Conservation (phyloP, 441 rosid genomes). For the Metrosideros polymorpha region DNA sequence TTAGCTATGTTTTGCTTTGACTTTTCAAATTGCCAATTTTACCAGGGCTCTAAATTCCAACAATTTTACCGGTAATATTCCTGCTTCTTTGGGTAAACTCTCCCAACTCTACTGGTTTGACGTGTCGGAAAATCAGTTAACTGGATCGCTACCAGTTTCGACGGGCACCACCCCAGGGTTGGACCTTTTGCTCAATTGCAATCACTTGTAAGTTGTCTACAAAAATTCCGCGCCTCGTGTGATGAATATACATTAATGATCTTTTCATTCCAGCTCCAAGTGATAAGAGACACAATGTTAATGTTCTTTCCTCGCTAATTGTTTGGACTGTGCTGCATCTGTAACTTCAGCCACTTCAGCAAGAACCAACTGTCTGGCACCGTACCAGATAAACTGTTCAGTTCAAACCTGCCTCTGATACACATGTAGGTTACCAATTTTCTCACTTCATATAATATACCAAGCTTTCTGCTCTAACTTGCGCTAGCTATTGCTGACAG, state of each 20-base stretch:
- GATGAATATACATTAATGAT: neutral
- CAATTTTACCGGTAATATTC: conserved; percentile 69
- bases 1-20: neutral
- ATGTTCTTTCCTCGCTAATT: neutral
- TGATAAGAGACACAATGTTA: neutral
- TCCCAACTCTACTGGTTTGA: conserved; percentile 85
- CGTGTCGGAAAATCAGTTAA: conserved; percentile 73
- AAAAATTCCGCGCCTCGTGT: neutral
- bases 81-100: conserved; percentile 73
- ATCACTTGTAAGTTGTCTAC: conserved; percentile 70
- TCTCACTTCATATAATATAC: neutral
- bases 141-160: conserved; percentile 76
- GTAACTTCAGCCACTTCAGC: conserved; percentile 70
- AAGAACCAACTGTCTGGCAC: conserved; percentile 87
- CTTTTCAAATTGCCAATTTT: neutral
- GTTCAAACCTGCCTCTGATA: conserved; percentile 64
- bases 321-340: neutral
- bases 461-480: neutral
- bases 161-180: conserved; percentile 52
- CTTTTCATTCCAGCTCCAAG: neutral
- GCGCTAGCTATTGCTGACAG: conserved; percentile 15
- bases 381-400: conserved; percentile 61
- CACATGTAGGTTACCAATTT: conserved; percentile 57
- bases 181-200: conserved; percentile 64
- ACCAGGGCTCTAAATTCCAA: conserved; percentile 86